phyloP scores from a whole-genome alignment of 805 yeast genomes.

The Suhomyces kilbournensis region DNA sequence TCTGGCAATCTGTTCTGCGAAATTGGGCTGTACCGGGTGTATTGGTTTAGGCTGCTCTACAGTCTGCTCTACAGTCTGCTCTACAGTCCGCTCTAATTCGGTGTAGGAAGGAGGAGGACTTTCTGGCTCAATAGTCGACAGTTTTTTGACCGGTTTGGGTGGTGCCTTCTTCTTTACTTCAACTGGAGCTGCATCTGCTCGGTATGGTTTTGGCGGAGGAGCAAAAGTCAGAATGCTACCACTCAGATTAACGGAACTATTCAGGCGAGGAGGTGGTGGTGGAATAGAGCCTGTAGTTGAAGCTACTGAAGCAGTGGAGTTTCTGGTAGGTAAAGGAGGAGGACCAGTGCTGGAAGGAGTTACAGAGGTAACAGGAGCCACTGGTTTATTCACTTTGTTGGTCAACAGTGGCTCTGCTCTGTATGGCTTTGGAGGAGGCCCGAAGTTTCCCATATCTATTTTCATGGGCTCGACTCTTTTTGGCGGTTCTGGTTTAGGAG shows the following conservation, averaged over 20 bases:
- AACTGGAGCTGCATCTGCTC: not conserved
- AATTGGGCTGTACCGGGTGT: conserved; percentile 10
- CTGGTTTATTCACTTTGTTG: not conserved
- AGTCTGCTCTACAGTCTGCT: no score
- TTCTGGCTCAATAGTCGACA: conserved; percentile 5
- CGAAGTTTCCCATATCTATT: conserved; percentile 36
- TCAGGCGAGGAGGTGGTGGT: not conserved
- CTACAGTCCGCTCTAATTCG: not conserved
- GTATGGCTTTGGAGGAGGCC: conserved; percentile 44
- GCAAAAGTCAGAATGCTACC: not conserved
- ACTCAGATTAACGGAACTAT: no score
- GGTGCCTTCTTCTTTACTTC: conserved; percentile 32
- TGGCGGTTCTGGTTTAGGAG: conserved; percentile 11
- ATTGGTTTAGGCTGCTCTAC: not conserved
- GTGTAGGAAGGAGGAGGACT: conserved; percentile 23
- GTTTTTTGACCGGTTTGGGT: conserved; percentile 41
- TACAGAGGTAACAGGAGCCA: not conserved
- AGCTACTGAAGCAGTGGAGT: not conserved
- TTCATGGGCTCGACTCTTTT: conserved; percentile 19
- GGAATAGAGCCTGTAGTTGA: not conserved
- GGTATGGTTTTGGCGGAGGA: conserved; percentile 3
- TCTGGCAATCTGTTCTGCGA: conserved; percentile 27
- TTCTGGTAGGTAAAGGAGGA: conserved; percentile 1
- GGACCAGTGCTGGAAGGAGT: not conserved
- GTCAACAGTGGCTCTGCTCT: conserved; percentile 2